Percentiles rank a stretch among this genome's conserved stretches.
phyloP scores from a whole-genome alignment of 352 stramenopile genomes.

The Aphanomyces stellatus region DNA sequence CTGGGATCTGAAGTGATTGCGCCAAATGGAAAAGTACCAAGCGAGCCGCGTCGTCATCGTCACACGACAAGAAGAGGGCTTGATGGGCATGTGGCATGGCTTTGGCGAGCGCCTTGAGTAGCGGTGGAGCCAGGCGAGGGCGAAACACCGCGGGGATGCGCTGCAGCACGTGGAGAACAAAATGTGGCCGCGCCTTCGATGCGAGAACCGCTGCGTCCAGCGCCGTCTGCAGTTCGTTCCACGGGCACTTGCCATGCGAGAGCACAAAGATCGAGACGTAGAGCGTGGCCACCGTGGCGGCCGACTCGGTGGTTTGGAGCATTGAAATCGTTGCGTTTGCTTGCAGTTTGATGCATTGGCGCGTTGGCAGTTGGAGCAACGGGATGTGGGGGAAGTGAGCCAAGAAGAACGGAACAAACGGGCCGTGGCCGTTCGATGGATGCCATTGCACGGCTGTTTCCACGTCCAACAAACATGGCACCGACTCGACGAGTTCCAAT shows the following conservation, averaged over 20 bases:
- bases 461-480: slow-evolving; percentile 12
- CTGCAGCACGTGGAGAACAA: neutral
- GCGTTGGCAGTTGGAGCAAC: neutral
- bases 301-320: neutral
- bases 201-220: neutral
- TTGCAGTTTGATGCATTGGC: neutral
- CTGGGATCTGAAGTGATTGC: neutral
- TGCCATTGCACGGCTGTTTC: slow-evolving; percentile 8
- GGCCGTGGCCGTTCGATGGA: neutral
- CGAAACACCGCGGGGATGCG: neutral
- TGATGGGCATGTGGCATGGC: neutral
- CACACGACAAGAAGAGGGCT: neutral
- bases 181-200: neutral
- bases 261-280: neutral
- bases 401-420: slow-evolving; percentile 8
- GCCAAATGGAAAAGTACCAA: neutral
- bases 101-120: neutral
- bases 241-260: neutral
- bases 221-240: neutral
- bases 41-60: neutral
- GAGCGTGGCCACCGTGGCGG: neutral
- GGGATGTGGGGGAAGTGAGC: slow-evolving; percentile 9
- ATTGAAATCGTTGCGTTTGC: neutral
- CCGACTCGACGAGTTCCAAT: neutral
- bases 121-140: neutral